Conservation (phyloP, 2,329 filamentous ascomycete genomes). For the Aureobasidium sp. region DNA sequence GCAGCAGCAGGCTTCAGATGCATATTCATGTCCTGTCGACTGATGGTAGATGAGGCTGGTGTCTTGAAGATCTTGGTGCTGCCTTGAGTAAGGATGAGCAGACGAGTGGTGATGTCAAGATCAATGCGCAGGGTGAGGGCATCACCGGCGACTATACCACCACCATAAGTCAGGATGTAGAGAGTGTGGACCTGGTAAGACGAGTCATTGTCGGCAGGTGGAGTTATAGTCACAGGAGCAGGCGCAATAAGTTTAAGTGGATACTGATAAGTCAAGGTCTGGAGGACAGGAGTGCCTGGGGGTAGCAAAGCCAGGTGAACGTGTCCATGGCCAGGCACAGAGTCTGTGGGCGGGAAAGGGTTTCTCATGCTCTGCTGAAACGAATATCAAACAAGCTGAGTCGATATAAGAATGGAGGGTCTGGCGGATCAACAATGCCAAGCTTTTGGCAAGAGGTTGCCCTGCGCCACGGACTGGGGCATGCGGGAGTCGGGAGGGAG, state of each 20-base stretch:
- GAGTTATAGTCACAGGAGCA: conserved; percentile 48
- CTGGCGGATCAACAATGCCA: not conserved
- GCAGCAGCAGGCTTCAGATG: conserved; percentile 40
- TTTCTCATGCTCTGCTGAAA: conserved; percentile 35
- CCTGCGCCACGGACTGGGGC: not conserved
- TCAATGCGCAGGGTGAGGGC: conserved; percentile 63
- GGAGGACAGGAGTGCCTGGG: conserved; percentile 60
- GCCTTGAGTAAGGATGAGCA: conserved; percentile 57
- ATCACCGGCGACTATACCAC: conserved; percentile 84
- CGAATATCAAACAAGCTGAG: not conserved
- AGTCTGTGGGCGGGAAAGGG: conserved; percentile 69
- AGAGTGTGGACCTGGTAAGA: conserved; percentile 52
- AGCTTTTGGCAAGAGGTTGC: not conserved
- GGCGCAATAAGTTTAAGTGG: conserved; percentile 90
- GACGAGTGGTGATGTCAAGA: conserved; percentile 54
- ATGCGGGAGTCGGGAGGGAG: not conserved
- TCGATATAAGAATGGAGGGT: not conserved
- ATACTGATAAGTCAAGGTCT: conserved; percentile 78
- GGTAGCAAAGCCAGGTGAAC: conserved; percentile 68
- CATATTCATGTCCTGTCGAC: conserved; percentile 35
- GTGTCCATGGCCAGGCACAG: conserved; percentile 66
- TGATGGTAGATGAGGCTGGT: conserved; percentile 33
- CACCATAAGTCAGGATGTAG: conserved; percentile 89
- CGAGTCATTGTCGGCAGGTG: not conserved
- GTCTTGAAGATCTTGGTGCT: conserved; percentile 96